Evolutionary conservation across 192 early-diverging fungal genomes (phyloP), one percentile per base, ranked within the genome.

Genomic region (Powellomyces hirtus): DNA sequence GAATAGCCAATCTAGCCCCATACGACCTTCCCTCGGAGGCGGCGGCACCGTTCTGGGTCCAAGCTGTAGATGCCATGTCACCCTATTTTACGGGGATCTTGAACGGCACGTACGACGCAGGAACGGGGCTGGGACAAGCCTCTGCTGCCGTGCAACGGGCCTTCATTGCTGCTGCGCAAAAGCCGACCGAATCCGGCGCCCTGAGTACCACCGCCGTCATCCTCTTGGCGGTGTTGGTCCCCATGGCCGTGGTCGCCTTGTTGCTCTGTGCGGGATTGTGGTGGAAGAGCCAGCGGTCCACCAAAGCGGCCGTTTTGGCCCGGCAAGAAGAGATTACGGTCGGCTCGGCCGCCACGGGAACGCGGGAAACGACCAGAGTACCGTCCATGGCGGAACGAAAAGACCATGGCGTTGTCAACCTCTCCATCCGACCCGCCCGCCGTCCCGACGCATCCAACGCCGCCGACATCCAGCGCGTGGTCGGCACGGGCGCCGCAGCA

Each of bases 31-130:
- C 69, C 22, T 18, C 49, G 14, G 30, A n/a, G 7, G 60, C 59
- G 29, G 62, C 53, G 6, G 49, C 62, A 42, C 62, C 62, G 7
- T 38, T 42, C n/a, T 72, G 70, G 70, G 52, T 64, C 14, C 42
- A 64, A 24, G 62, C 37, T 8, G 38, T 31, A 11, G 7, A 16
- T 0, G 62, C 52, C 4, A 64, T 72, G 60, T 22, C 52, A 18
- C 38, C 37, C 2, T 64, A 59, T 14, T 72, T 72, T 33, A 62
- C 34, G 2, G 62, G 42, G 4, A 72, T 72, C 37, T 26, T 72
- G 22, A 59, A 46, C 31, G 40, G 38, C 4, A 65, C 61, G 20
- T 52, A 40, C 1, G 18, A 33, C 20, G 37, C 62, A n/a, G 30
- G n/a, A 33, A 35, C 11, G 26, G 70, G 70, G 10, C 44, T 69